Evolutionary conservation across 1,284 basidiomycete species (phyloP), one percentile per base, ranked within the genome.

Genomic region (Irpex sp.): DNA sequence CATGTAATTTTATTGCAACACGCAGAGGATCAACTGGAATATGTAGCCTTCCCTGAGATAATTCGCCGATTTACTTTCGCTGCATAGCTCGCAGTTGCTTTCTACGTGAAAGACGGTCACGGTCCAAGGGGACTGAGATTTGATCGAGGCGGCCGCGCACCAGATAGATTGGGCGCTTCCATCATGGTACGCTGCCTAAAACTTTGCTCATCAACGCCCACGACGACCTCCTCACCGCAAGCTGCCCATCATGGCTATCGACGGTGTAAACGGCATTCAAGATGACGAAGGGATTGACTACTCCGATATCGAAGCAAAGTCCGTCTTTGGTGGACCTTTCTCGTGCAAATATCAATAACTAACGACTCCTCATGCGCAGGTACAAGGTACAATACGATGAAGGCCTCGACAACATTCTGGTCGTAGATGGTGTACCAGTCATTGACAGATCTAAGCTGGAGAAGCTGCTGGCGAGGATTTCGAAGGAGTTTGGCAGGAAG

Each of bases 271-370:
- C 65, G 71, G 71, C 63, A 58, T 59, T 26, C 59, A 68, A 37
- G 71, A 75, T 65, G 72, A 73, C 57, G 69, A 77, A 66, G 90
- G 87, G 63, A 93, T 97, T 69, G 93, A 98, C 76, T 98, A 91
- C 76, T 87, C 91, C 62, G 96, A 98, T 75, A 97, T 99, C 70
- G 96, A 98, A 75, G 86, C 85, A 78, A 93, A 94, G 94, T 97
- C 68, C 65, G 85, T 31, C 15, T 15, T 51, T 44, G 19, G 49
- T 36, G 34, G 15, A 13, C 3, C 13, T 44, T 34, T 47, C 57
- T 36, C n/a, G 15, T 15, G 0, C 15, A 61, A 38, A 17, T 52
- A 47, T 8, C 5, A 21, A 19, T 52, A 17, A 40, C 55, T 57
- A 6, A 13, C 56, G 6, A 21, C 54, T 47, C 44, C 60, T n/a